Percentiles rank a stretch among this genome's conserved stretches.
Evolutionary conservation across 2,329 filamentous ascomycete species (phyloP).

Genomic region (Trichoderma aggressivum): DNA sequence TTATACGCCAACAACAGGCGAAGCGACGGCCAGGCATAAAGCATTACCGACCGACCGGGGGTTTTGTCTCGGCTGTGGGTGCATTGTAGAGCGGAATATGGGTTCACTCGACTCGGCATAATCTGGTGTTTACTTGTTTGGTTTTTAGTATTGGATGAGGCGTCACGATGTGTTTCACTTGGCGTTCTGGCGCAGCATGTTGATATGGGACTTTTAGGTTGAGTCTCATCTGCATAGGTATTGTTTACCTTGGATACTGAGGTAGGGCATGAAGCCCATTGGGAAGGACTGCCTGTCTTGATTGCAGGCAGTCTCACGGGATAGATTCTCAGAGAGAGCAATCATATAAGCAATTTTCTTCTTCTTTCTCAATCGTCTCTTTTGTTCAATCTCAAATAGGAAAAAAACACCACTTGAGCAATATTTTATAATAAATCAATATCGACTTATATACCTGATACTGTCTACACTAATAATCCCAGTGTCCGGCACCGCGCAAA

Average conservation of each 20-base stretch:
- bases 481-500: conserved; percentile 4
- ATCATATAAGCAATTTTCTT: neutral
- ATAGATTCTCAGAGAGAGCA: neutral
- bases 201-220: neutral
- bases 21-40: conserved; percentile 22
- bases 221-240: neutral
- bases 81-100: neutral
- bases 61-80: neutral
- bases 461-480: neutral
- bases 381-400: neutral
- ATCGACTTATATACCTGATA: neutral
- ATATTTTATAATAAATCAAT: neutral
- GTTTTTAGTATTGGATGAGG: neutral
- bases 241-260: neutral
- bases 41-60: neutral
- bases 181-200: neutral
- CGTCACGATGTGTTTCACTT: neutral
- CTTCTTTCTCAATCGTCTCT: neutral
- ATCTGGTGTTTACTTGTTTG: neutral
- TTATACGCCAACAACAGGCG: conserved; percentile 56
- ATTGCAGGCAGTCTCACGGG: neutral
- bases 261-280: neutral
- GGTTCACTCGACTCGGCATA: neutral
- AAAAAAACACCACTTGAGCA: neutral
- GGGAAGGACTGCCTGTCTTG: neutral